Percentiles rank a stretch among this genome's conserved stretches.
phyloP scores from a whole-genome alignment of 2,329 filamentous ascomycete genomes.

The Fusarium gaditjirri region DNA sequence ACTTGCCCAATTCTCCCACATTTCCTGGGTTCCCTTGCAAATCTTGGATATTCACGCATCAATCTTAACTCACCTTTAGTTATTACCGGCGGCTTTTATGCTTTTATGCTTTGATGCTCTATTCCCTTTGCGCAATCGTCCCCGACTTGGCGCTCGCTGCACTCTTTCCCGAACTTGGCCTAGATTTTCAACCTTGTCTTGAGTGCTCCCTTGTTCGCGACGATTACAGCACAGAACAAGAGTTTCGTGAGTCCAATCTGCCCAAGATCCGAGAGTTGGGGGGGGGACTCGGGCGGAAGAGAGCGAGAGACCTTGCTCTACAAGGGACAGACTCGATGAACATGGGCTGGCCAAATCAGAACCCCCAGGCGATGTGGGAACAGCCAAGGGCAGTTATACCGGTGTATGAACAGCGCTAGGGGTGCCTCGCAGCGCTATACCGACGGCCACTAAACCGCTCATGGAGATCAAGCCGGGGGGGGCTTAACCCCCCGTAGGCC shows the following conservation, averaged over 20 bases:
- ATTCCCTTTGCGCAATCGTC: conserved; percentile 37
- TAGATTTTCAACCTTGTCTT: conserved; percentile 35
- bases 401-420: conserved; percentile 27
- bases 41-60: conserved; percentile 32
- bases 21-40: conserved; percentile 14
- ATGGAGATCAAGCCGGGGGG: conserved; percentile 31
- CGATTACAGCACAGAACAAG: conserved; percentile 13
- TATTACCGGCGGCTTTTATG: conserved; percentile 27
- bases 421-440: conserved; percentile 31
- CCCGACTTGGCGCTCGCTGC: conserved; percentile 38
- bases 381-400: conserved; percentile 30
- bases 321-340: conserved; percentile 16
- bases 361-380: conserved; percentile 29
- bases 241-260: conserved; percentile 9
- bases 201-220: conserved; percentile 4
- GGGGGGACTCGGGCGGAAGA: conserved; percentile 20
- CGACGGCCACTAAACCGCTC: conserved; percentile 36
- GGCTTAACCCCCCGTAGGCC: conserved; percentile 12
- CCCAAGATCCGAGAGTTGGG: conserved; percentile 18
- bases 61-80: conserved; percentile 25
- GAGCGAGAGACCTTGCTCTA: conserved; percentile 20
- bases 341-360: conserved; percentile 26
- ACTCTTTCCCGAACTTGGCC: conserved; percentile 26
- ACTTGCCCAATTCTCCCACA: conserved; percentile 16
- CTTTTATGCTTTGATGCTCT: conserved; percentile 29